Evolutionary conservation across 2,329 filamentous ascomycete genomes (phyloP), one percentile per base, ranked within the genome.

Genomic region (Byssothecium circinans): DNA sequence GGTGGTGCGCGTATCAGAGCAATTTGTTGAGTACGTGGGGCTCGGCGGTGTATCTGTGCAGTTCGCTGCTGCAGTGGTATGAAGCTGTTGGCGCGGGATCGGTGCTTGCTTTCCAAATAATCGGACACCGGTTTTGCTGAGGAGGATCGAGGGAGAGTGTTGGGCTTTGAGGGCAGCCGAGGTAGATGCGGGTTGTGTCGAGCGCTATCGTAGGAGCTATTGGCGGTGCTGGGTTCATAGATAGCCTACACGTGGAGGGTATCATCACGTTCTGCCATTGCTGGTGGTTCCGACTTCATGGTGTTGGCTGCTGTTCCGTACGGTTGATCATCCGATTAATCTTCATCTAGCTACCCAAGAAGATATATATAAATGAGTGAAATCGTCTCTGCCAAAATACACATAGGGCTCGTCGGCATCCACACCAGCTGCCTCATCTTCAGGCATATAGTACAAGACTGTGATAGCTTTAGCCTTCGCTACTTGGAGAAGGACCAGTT

Each of bases 351-450:
- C 40, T 47, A 30, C 39, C 19, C 14, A 37, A 37, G 10, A 19
- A 19, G 8, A n/a, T 37, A 56, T 47, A 57, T 60, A 18, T 64
- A 58, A 57, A 67, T 71, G 61, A 59, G 60, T 38, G 53, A 58
- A 70, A 57, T 70, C 35, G 63, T 67, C 1, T 68, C 69, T 4
- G 55, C 58, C 4, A 52, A 62, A 15, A 53, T 65, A 19, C 60
- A 68, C 20, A 68, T 65, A 8, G 61, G 60, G 19, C 56, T 72
- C 1, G 65, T 71, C 22, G 62, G 68, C 23, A 56, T 70, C 12
- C 67, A 71, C 39, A 66, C 58, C 17, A 58, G 67, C 2, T 45
- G 52, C n/a, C 51, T 64, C 22, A 27, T 60, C 12, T 43, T 56
- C 17, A 60, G 60, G 35, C 64, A 64, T 43, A 49, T 45, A 2